Evolutionary conservation across 2,329 filamentous ascomycete species (phyloP).

Genomic region (Aspergillus transmontanensis): DNA sequence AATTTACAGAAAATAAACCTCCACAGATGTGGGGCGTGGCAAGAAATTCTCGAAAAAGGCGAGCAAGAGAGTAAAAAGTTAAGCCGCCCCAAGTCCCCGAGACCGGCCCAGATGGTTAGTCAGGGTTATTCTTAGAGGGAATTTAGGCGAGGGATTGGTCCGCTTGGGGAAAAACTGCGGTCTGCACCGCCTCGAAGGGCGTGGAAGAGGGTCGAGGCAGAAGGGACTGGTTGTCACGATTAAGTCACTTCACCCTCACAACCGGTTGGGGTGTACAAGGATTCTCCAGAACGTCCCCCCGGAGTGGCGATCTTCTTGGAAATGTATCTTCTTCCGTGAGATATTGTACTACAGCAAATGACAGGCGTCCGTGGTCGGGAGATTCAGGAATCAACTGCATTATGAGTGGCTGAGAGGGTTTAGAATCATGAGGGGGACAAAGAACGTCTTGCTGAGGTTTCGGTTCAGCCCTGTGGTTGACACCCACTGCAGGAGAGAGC

Average conservation of each 20-base stretch:
- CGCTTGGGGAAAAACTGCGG: not conserved
- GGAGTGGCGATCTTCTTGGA: constrained; percentile 5
- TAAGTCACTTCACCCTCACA: not conserved
- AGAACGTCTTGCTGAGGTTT: not conserved
- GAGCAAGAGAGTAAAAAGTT: constrained; percentile 8
- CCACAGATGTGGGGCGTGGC: constrained; percentile 34
- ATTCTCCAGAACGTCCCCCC: constrained; percentile 3
- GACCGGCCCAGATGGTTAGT: constrained; percentile 27
- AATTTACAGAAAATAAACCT: constrained; percentile 9
- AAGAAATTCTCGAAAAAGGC: constrained; percentile 32
- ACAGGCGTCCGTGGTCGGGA: constrained; percentile 29
- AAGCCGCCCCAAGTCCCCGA: constrained; percentile 18
- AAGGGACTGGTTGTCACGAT: not conserved
- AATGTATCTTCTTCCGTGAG: not conserved
- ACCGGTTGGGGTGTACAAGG: not conserved
- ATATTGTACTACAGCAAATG: constrained; percentile 23
- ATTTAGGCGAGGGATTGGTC: constrained; percentile 1
- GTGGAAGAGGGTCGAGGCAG: not conserved
- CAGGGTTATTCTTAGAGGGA: constrained; percentile 11
- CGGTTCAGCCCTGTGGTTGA: constrained; percentile 10
- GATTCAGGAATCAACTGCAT: constrained; percentile 33
- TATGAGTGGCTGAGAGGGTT: constrained; percentile 19
- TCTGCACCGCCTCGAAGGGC: constrained; percentile 13
- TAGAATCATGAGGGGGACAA: not conserved
- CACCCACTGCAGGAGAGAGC: not conserved